These are phyloP conservation scores for Yamadazyma paraphyllophila DNA, from an alignment of 805 yeast genomes.

Conservation along the genomic window DNA sequence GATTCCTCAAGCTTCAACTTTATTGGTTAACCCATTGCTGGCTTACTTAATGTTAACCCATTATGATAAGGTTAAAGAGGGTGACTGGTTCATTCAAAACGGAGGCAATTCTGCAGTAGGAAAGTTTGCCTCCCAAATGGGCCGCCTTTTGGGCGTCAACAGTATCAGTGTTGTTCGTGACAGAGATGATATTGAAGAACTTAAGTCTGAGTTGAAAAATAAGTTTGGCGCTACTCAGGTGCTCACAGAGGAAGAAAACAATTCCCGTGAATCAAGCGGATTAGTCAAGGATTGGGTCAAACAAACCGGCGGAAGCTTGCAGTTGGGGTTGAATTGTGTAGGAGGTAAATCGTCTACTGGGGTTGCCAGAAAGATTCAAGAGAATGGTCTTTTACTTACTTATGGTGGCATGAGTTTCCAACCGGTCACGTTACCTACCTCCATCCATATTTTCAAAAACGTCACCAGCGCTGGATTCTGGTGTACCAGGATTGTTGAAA, in stretches of 20 bases:
- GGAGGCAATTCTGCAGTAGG: conserved; percentile 98
- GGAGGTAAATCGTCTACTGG: conserved; percentile 87
- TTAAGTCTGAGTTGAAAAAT: conserved; percentile 48
- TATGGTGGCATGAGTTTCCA: conserved; percentile 98
- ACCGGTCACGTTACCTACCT: conserved; percentile 89
- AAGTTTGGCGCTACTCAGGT: conserved; percentile 83
- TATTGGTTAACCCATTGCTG: conserved; percentile 88
- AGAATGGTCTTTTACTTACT: conserved; percentile 76
- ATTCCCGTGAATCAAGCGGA: conserved; percentile 62
- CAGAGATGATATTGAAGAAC: conserved; percentile 70
- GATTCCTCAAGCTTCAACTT: conserved; percentile 74
- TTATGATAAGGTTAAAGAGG: conserved; percentile 57
- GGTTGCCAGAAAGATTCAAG: conserved; percentile 76
- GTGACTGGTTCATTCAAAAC: conserved; percentile 93
- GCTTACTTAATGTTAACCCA: conserved; percentile 85
- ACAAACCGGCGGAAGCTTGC: conserved; percentile 51
- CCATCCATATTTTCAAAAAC: conserved; percentile 86
- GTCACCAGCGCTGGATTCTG: conserved; percentile 87
- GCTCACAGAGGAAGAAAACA: conserved; percentile 83
- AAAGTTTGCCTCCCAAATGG: conserved; percentile 85
- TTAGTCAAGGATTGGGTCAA: conserved; percentile 55
- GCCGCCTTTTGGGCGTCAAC: conserved; percentile 70
- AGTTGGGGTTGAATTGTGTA: conserved; percentile 85
- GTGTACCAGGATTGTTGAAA: conserved; percentile 61
- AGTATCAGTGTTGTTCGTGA: conserved; percentile 87